Conservation (phyloP, 2,329 filamentous ascomycete genomes). For the Aspergillus novofumigatus region DNA sequence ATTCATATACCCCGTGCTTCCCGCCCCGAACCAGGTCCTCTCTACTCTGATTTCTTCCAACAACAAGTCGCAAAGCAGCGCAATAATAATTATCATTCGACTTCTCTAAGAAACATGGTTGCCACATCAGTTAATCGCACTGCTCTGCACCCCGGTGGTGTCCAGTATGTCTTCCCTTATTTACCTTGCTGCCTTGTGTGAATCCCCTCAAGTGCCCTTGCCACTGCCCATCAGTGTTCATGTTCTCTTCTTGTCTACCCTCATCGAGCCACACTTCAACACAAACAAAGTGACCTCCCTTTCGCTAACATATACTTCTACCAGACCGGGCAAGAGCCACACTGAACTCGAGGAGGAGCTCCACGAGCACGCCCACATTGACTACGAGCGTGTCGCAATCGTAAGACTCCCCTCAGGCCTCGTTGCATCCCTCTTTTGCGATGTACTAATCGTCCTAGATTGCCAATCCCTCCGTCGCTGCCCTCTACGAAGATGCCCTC, state of each 20-base stretch:
- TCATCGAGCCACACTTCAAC: conserved; percentile 5
- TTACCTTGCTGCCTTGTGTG: background rate
- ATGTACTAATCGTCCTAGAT: conserved; percentile 42
- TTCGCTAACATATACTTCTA: conserved; percentile 12
- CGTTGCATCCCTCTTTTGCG: background rate
- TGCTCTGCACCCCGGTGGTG: conserved; percentile 82
- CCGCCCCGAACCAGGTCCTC: conserved; percentile 44
- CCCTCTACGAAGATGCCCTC: conserved; percentile 97
- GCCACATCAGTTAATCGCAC: conserved; percentile 78
- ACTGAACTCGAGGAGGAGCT: conserved; percentile 97
- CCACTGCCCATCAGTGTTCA: background rate
- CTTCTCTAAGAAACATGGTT: conserved; percentile 51
- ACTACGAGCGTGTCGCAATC: conserved; percentile 97
- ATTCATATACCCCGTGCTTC: conserved; percentile 43
- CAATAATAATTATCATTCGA: conserved; percentile 56
- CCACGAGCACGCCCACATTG: conserved; percentile 96
- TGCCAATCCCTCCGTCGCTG: conserved; percentile 90
- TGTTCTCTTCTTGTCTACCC: conserved; percentile 6
- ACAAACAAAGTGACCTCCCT: background rate
- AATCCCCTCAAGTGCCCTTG: background rate
- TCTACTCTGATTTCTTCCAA: conserved; percentile 54
- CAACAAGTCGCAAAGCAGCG: conserved; percentile 56
- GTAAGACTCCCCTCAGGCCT: conserved; percentile 50
- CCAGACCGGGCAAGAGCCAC: conserved; percentile 77
- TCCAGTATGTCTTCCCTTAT: conserved; percentile 62